Evolutionary conservation across 225 moss, liverwort and hornwort species (phyloP), one percentile per base, ranked within the genome.

Genomic region (Rhytidiadelphus loreus): DNA sequence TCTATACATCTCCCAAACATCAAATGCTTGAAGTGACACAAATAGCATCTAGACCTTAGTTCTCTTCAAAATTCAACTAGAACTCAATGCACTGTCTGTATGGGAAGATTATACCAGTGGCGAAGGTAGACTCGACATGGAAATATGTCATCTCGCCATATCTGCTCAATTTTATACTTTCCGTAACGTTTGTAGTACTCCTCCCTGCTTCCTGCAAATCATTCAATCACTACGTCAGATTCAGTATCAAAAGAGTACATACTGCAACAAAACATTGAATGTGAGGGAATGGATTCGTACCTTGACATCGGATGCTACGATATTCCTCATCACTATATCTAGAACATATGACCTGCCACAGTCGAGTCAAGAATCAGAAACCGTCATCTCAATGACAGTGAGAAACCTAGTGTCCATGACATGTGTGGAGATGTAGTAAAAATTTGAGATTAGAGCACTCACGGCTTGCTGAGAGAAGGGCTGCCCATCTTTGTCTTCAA

Each of bases 271-370:
- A 83, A 73, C 57, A 61, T 58, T 41, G 48, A 62, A 63, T 13
- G 60, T 52, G 35, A 87, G 56, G 60, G 59, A 61, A 83, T 41
- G 65, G 59, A 65, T 70, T 62, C 85, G 59, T 86, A 97, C 98
- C 97, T 91, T 93, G 90, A 93, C 98, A 98, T 80, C 98, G 95
- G 81, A 94, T 71, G 70, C 90, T 86, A 53, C 95, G 95, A 87
- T 96, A 98, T 85, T 98, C 98, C 91, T 94, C 94, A 78, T 98
- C 97, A 88, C 94, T 98, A 63, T 96, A 98, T 89, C 95, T 93
- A 77, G 95, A 91, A 82, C 98, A 98, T 52, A 95, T 73, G 22
- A 98, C 97, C 98, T 98, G 91, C 63, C 72, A 90, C 59, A 86
- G 48, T 80, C 76, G 73, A 93, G 66, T 88, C 69, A 63, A 63